phyloP scores from a whole-genome alignment of 2,329 filamentous ascomycete genomes.

The Venturia pyrina region DNA sequence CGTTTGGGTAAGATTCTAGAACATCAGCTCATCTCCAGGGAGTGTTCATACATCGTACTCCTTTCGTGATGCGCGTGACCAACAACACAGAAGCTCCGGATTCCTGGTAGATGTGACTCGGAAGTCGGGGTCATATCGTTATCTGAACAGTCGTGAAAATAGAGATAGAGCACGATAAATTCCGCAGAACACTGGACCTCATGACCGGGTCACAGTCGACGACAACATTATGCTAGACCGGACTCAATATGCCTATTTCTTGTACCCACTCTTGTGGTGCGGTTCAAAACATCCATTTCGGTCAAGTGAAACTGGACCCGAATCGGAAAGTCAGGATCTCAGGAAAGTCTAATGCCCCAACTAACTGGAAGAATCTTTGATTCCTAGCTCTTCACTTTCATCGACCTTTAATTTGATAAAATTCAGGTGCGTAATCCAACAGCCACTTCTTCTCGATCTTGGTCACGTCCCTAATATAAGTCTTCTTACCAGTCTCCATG shows the following conservation, averaged over 20 bases:
- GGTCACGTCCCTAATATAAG: constrained; percentile 82
- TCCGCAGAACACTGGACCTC: background rate
- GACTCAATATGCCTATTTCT: background rate
- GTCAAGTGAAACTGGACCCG: background rate
- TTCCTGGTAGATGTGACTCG: no score
- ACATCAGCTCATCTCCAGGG: background rate
- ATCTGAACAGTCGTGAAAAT: no score
- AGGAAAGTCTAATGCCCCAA: background rate
- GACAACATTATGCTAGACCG: background rate
- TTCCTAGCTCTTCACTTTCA: background rate
- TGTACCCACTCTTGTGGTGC: background rate
- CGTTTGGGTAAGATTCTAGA: background rate
- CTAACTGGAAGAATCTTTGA: no score
- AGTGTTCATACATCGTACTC: background rate
- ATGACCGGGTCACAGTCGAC: background rate
- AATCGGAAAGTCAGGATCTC: background rate
- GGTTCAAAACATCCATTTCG: no score
- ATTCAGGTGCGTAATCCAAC: constrained; percentile 76
- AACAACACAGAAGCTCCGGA: background rate
- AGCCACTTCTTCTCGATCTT: constrained; percentile 92
- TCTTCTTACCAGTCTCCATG: constrained; percentile 80
- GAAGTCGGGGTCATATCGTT: no score
- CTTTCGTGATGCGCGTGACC: background rate
- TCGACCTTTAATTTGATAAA: constrained; percentile 49
- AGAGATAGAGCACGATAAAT: no score